Percentiles rank a stretch among this genome's conserved stretches.
Evolutionary conservation across 805 yeast species (phyloP).

Genomic region (Torulaspora microellipsoides): DNA sequence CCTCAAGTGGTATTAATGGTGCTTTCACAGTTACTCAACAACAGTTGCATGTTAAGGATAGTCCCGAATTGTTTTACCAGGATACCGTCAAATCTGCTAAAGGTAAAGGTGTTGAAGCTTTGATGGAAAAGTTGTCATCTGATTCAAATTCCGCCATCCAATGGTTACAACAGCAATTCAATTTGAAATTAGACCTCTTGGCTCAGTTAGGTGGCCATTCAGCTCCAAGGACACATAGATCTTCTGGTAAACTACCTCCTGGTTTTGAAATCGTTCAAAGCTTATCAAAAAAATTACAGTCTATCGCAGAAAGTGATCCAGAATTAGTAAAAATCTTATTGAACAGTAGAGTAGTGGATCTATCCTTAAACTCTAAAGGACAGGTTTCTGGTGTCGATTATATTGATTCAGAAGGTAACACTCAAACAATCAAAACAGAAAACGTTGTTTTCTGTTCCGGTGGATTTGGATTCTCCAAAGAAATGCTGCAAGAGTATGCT

Average conservation of each 20-base stretch:
- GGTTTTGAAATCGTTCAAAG: conserved; percentile 54
- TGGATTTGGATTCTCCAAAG: conserved; percentile 45
- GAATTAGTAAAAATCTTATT: conserved; percentile 36
- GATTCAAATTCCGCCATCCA: conserved; percentile 64
- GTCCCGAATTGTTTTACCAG: conserved; percentile 51
- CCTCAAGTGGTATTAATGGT: conserved; percentile 67
- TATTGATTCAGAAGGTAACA: conserved; percentile 28
- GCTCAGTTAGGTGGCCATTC: conserved; percentile 84
- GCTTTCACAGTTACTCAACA: conserved; percentile 61
- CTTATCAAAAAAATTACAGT: conserved; percentile 38
- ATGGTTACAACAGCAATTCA: conserved; percentile 65
- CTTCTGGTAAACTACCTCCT: conserved; percentile 54
- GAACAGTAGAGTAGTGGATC: conserved; percentile 38
- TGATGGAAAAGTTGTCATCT: conserved; percentile 55
- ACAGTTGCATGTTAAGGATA: conserved; percentile 46
- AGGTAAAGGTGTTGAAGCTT: conserved; percentile 50
- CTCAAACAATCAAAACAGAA: conserved; percentile 25
- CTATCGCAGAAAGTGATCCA: conserved; percentile 28
- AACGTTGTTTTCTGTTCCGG: conserved; percentile 54
- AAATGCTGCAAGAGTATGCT: conserved; percentile 39
- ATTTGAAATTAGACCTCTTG: conserved; percentile 59
- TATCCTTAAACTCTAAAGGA: conserved; percentile 28
- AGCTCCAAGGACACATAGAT: conserved; percentile 75
- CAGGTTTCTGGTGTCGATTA: conserved; percentile 43
- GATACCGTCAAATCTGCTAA: conserved; percentile 70